Base-by-base conservation (phyloP, 768 basidiomycete species). In the Panus rudis region DNA sequence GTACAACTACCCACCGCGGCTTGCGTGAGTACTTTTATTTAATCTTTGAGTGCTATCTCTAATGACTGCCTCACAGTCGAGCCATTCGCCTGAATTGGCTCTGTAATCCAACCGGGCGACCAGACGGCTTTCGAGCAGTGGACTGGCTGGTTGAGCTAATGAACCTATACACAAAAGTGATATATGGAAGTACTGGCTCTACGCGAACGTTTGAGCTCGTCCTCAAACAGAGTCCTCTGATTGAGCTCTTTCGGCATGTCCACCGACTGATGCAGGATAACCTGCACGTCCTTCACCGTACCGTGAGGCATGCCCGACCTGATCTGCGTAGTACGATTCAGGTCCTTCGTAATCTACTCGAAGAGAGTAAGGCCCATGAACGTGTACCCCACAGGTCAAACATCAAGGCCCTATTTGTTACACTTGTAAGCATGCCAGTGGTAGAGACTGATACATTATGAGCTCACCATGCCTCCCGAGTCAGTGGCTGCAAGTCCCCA, bases 121-220 rank as follows among this genome's bases (percentile, higher is more conserved):
- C 45, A 6, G 52, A 55, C 3, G 45, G 47, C 0, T 73, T 62
- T 26, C 48, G 58, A 1, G 61, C 54, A 0, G 51, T 69, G 2
- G 70, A 72, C 38, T 72, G 68, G 69, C 40, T 61, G 6, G 51
- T 68, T 1, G 68, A 75, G 44, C 53, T 63, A 2, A 64, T 70
- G 23, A 72, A 73, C 43, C 56, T 71, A 1, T 69, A 62, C n/a
- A 69, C 58, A 4, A 73, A 71, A 54, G 68, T 68, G 11, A 30
- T 10, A 10, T 16, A 10, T n/a, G n/a, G n/a, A n/a, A n/a, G n/a
- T n/a, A 30, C 28, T 10, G 10, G 10, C 10, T 16, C 16, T 16
- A 16, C 28, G 10, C 28, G 10, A 10, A 30, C 16, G 10, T 10
- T 16, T 30, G 28, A 30, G 16, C 28, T 16, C 16, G 10, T 10